These are phyloP conservation scores for Nyctanthes arbortristis DNA, from an alignment of 257 asterid genomes.

Conservation along the genomic window DNA sequence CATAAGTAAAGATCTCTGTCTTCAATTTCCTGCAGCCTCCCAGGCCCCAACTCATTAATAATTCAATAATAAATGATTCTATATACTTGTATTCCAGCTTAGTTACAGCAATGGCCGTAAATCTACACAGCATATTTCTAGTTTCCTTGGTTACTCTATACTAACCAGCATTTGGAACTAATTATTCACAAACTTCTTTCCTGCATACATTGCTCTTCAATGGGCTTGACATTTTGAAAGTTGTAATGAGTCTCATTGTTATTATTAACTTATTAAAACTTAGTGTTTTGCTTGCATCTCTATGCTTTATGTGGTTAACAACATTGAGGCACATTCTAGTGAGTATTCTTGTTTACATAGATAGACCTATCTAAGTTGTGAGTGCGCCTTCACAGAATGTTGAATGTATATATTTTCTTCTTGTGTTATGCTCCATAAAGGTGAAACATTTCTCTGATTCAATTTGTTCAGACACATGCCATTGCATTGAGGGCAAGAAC, in stretches of 20 bases:
- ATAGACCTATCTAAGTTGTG: neutral
- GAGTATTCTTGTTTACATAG: too few relatives aligned
- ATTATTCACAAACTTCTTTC: conserved; percentile 18
- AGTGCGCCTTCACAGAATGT: neutral
- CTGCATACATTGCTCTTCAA: neutral
- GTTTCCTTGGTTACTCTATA: conserved; percentile 25
- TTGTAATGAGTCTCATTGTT: too few relatives aligned
- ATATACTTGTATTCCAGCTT: neutral
- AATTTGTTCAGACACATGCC: conserved; percentile 19
- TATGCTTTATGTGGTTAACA: conserved; percentile 2
- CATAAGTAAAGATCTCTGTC: neutral
- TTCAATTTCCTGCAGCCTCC: neutral
- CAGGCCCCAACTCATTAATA: too few relatives aligned
- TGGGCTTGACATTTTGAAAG: too few relatives aligned
- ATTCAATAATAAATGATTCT: conserved; percentile 2
- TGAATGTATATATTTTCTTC: conserved; percentile 19
- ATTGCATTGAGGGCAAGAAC: conserved; percentile 18
- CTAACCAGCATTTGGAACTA: conserved; percentile 26
- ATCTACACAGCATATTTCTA: conserved; percentile 27
- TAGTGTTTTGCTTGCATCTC: neutral
- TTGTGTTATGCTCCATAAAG: too few relatives aligned
- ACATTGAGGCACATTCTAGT: too few relatives aligned
- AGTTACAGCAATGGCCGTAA: conserved; percentile 17
- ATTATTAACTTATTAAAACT: too few relatives aligned
- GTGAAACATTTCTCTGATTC: conserved; percentile 14